These are phyloP conservation scores for Fusarium agapanthi DNA, from an alignment of 2,329 filamentous ascomycete species.

Conservation along the genomic window DNA sequence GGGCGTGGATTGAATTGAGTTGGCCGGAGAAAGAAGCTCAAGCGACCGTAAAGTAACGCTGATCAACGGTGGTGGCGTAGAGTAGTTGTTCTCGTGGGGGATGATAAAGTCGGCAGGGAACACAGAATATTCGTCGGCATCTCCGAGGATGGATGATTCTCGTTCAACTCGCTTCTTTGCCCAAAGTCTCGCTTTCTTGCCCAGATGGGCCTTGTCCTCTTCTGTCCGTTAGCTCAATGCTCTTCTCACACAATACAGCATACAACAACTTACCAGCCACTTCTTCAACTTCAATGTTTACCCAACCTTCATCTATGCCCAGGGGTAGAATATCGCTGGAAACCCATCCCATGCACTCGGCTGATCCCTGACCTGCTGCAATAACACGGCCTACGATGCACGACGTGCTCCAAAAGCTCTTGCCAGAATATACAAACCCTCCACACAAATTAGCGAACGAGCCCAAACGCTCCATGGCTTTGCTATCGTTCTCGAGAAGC, in stretches of 20 bases:
- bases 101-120: slow-evolving; percentile 71
- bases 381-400: slow-evolving; percentile 72
- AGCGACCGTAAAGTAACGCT: slow-evolving; percentile 61
- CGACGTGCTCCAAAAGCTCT: slow-evolving; percentile 75
- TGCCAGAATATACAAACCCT: slow-evolving; percentile 69
- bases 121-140: slow-evolving; percentile 62
- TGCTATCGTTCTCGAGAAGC: slow-evolving; percentile 70
- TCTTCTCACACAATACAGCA: neutral
- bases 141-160: slow-evolving; percentile 68
- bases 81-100: slow-evolving; percentile 64
- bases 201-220: slow-evolving; percentile 61
- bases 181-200: slow-evolving; percentile 68
- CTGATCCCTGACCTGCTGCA: slow-evolving; percentile 67
- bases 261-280: slow-evolving; percentile 55
- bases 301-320: slow-evolving; percentile 64
- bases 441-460: slow-evolving; percentile 69
- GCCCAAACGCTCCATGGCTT: slow-evolving; percentile 66
- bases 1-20: slow-evolving; percentile 57
- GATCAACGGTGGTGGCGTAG: slow-evolving; percentile 57
- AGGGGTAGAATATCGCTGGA: slow-evolving; percentile 66
- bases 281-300: slow-evolving; percentile 65
- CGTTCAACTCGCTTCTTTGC: slow-evolving; percentile 67
- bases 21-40: slow-evolving; percentile 55
- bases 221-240: slow-evolving; percentile 21
- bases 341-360: slow-evolving; percentile 75